A percentile compares a stretch with the other conserved stretches of the same genome.
Evolutionary conservation across 495 filamentous ascomycete species (phyloP).

Genomic region (Podospora appendiculata): DNA sequence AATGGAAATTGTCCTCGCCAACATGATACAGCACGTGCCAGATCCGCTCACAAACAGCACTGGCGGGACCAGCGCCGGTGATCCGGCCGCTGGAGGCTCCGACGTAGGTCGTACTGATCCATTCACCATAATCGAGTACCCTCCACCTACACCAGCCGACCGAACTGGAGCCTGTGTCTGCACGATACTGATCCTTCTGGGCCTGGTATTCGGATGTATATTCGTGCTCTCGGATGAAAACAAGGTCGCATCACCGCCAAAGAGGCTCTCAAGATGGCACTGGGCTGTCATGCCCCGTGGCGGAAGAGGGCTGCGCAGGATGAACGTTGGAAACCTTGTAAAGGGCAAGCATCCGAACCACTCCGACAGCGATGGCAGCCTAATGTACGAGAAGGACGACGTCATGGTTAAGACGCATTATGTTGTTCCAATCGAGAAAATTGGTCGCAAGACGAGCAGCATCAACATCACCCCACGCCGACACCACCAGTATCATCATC

Average conservation of each 20-base stretch:
- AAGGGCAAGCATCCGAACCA: too few species aligned
- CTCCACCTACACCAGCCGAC: constrained; percentile 42
- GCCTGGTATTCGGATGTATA: constrained; percentile 20
- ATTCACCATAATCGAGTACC: constrained; percentile 7
- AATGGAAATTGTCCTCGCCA: constrained; percentile 58
- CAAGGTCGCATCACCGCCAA: background rate
- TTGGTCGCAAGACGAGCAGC: too few species aligned
- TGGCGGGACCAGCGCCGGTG: constrained; percentile 69
- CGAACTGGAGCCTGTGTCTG: constrained; percentile 54
- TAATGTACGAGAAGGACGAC: too few species aligned
- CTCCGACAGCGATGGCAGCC: too few species aligned
- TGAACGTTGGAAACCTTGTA: too few species aligned
- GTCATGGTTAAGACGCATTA: too few species aligned
- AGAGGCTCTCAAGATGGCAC: constrained; percentile 1
- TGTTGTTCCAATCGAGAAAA: too few species aligned
- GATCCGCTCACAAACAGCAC: constrained; percentile 55
- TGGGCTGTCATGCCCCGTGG: too few species aligned
- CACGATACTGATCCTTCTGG: constrained; percentile 38
- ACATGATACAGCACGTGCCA: constrained; percentile 36
- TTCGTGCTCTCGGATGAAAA: constrained; percentile 32
- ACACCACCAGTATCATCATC: too few species aligned
- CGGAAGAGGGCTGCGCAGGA: too few species aligned
- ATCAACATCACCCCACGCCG: too few species aligned
- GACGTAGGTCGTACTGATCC: constrained; percentile 26
- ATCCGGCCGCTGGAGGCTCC: constrained; percentile 56